Conservation (phyloP, 768 basidiomycete genomes). For the Boletus rex-veris region DNA sequence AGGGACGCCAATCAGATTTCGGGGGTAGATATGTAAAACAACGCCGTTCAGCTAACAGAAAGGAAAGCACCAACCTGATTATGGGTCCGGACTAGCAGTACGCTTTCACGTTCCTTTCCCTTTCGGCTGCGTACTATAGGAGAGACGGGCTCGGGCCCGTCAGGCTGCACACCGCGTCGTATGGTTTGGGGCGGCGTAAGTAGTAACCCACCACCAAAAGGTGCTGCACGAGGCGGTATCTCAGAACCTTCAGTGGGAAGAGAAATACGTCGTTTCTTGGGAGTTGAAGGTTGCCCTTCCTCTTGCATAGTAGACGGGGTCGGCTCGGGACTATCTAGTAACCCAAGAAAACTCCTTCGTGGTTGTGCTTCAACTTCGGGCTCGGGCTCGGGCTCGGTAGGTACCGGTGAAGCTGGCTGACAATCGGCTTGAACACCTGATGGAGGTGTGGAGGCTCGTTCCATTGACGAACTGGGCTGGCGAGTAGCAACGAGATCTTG, state of each 20-base stretch:
- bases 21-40: not conserved
- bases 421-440: not conserved
- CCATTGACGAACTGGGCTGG: constrained; percentile 3
- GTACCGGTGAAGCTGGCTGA: constrained; percentile 27
- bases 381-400: constrained; percentile 25
- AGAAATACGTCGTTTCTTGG: constrained; percentile 20
- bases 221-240: not conserved
- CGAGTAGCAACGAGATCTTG: constrained; percentile 11
- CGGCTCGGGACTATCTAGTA: constrained; percentile 13
- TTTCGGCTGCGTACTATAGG: constrained; percentile 16
- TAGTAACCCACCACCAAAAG: constrained; percentile 1
- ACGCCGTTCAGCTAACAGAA: not conserved
- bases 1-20: not conserved
- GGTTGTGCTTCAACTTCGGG: constrained; percentile 14
- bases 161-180: constrained; percentile 5
- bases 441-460: not conserved
- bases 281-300: constrained; percentile 22
- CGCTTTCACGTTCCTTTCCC: constrained; percentile 26
- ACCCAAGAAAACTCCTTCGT: constrained; percentile 25
- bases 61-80: constrained; percentile 15
- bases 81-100: not conserved
- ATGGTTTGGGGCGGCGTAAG: constrained; percentile 29
- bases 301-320: constrained; percentile 1
- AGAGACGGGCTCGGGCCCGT: not conserved
- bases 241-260: not conserved